A percentile compares a stretch with the other conserved stretches of the same genome.
Evolutionary conservation across 75 land plant genomes (phyloP).

Genomic region (Picea sitchensis): DNA sequence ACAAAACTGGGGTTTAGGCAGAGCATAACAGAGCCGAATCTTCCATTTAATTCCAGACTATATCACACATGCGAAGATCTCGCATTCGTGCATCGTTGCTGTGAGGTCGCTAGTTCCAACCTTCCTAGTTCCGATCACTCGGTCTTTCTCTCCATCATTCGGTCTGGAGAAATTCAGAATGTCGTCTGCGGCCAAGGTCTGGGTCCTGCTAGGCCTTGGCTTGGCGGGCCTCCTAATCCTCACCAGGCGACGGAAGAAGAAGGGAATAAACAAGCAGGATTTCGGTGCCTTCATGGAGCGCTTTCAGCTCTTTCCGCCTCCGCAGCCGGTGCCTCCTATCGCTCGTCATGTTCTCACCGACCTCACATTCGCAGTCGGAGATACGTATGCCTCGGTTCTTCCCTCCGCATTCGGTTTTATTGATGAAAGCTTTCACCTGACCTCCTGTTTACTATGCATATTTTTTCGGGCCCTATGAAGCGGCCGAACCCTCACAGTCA

Average conservation of each 20-base stretch:
- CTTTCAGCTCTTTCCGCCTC: conserved; percentile 72
- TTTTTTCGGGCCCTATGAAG: too few species aligned
- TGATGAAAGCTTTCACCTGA: neutral
- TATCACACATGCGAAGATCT: too few species aligned
- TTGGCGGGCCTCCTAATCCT: conserved; percentile 63
- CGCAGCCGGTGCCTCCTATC: conserved; percentile 85
- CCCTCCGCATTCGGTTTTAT: conserved; percentile 1
- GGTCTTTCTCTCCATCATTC: too few species aligned
- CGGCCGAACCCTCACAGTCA: neutral
- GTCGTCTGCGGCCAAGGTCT: conserved; percentile 25
- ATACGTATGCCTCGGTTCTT: conserved; percentile 35
- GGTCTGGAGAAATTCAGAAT: too few species aligned
- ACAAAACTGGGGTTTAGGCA: too few species aligned
- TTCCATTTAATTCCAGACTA: too few species aligned
- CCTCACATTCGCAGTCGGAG: conserved; percentile 75
- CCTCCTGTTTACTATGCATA: neutral
- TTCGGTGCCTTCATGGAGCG: conserved; percentile 79
- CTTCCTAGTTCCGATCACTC: too few species aligned
- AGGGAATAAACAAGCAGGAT: conserved; percentile 13
- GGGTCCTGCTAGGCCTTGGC: conserved; percentile 72
- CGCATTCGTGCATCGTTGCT: too few species aligned
- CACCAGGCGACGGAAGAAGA: conserved; percentile 19
- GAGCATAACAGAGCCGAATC: too few species aligned
- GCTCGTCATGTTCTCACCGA: conserved; percentile 68
- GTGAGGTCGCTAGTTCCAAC: too few species aligned